Base-by-base conservation (phyloP, 495 filamentous ascomycete species). In the Chaetomium cochliodes region DNA sequence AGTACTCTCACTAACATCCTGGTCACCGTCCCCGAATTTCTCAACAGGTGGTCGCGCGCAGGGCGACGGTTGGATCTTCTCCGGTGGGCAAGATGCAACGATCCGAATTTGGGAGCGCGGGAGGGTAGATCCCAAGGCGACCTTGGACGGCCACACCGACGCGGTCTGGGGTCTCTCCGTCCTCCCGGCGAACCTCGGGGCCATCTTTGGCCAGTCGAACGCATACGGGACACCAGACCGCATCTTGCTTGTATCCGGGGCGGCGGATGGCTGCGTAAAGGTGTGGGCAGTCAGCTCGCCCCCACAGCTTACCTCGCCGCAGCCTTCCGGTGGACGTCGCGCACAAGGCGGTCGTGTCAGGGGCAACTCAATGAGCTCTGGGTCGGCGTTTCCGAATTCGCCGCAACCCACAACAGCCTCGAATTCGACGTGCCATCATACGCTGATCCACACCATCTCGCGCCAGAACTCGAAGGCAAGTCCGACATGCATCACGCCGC, bases 51-150 rank as follows among this genome's bases (percentile, higher is more conserved):
- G 92, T 11, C 86, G 92, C 61, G 88, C 87, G 1, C 81, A 88
- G 61, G 92, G 92, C 22, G 93, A 97, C 67, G 96, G 96, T 7
- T 98, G 96, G 94, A 89, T 98, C 44, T 98, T 98, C 76, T 97
- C 93, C 20, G 94, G 96, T 49, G 94, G 94, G 4, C 92, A 96
- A 71, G 94, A 98, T 74, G 86, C 92, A 4, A 96, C 92, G 12
- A 86, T 98, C 22, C 85, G 92, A 28, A 92, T 98, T 2, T 98
- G 94, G 94, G 93, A 98, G 78, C 82, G 91, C 18, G 93, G 93
- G 13, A 80, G 92, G 44, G 91, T 98, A 46, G 96, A 97, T 73
- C 92, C 93, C 7, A 97, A 98, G 74, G 93, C 92, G 5, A 98
- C 93, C 1, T 79, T 98, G 25, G 90, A 96, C 65, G 93, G 92